Conservation (phyloP, 306 rosid genomes). For the Sicyos edulis region DNA sequence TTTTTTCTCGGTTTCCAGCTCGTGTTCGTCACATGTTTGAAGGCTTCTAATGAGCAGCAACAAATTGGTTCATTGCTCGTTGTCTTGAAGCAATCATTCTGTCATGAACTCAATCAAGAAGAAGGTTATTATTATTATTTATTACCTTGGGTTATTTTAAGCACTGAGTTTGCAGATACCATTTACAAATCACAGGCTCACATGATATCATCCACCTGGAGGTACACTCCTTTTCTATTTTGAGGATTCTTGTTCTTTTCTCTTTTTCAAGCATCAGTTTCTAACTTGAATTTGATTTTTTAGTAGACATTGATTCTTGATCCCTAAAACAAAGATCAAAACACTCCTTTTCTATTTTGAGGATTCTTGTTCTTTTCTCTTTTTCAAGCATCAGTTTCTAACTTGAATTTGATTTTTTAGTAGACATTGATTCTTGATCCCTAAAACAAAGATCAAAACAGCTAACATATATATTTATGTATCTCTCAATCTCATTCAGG, state of each 20-base stretch:
- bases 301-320: too few relatives aligned
- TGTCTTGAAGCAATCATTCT: not conserved
- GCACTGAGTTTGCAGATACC: not conserved
- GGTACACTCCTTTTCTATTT: not conserved
- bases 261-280: not conserved
- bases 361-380: not conserved
- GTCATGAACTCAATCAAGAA: not conserved
- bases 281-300: too few relatives aligned
- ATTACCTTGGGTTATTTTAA: not conserved
- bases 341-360: not conserved
- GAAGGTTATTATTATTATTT: not conserved
- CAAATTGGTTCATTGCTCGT: not conserved
- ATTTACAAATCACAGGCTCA: not conserved
- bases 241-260: not conserved
- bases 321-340: too few relatives aligned
- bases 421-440: too few relatives aligned
- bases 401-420: too few relatives aligned
- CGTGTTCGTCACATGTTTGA: conserved; percentile 1
- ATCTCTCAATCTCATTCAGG: too few relatives aligned
- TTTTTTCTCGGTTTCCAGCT: not conserved
- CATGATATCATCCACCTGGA: not conserved
- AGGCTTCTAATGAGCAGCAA: conserved; percentile 9
- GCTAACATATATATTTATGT: too few relatives aligned
- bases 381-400: not conserved
- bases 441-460: not conserved